Evolutionary conservation across 371 early-diverging fungal genomes (phyloP).

Genomic region (Mortierella sp.): DNA sequence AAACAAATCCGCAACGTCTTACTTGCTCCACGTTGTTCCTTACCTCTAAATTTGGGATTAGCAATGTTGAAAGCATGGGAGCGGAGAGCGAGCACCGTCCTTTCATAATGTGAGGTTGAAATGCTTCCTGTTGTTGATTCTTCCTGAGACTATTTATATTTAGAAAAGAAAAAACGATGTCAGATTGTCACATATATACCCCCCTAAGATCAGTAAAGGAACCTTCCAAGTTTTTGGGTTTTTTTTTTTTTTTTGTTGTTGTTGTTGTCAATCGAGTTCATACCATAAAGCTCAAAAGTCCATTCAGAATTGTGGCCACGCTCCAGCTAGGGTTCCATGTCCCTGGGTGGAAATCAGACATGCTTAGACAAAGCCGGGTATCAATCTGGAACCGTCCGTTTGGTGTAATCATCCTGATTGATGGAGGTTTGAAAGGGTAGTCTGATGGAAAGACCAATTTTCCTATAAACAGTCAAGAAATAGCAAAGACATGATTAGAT

Average conservation of each 20-base stretch:
- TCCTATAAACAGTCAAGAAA: slow-evolving; percentile 49
- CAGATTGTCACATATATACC: neutral
- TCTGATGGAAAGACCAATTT: slow-evolving; percentile 94
- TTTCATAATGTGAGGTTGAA: slow-evolving; percentile 81
- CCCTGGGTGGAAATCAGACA: slow-evolving; percentile 94
- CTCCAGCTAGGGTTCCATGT: slow-evolving; percentile 99
- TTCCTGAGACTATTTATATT: slow-evolving; percentile 60
- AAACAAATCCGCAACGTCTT: neutral
- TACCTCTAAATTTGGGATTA: slow-evolving; percentile 83
- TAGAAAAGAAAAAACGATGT: neutral
- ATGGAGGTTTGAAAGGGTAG: slow-evolving; percentile 97
- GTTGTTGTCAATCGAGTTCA: neutral
- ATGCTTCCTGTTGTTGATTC: slow-evolving; percentile 95
- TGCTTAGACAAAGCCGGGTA: slow-evolving; percentile 92
- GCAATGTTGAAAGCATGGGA: slow-evolving; percentile 86
- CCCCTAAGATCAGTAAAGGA: neutral
- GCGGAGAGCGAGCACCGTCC: slow-evolving; percentile 78
- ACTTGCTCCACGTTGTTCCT: neutral
- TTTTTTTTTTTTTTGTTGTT: slow-evolving; percentile 2
- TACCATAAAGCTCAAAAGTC: slow-evolving; percentile 96
- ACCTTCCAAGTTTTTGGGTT: neutral
- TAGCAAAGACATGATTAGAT: neutral
- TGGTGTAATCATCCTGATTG: slow-evolving; percentile 96
- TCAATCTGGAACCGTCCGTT: slow-evolving; percentile 93
- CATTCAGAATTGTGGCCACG: slow-evolving; percentile 94